A percentile compares a stretch with the other conserved stretches of the same genome.
These are phyloP conservation scores for Geosiphon pyriformis DNA, from an alignment of 192 early-diverging fungal species.

Conservation along the genomic window DNA sequence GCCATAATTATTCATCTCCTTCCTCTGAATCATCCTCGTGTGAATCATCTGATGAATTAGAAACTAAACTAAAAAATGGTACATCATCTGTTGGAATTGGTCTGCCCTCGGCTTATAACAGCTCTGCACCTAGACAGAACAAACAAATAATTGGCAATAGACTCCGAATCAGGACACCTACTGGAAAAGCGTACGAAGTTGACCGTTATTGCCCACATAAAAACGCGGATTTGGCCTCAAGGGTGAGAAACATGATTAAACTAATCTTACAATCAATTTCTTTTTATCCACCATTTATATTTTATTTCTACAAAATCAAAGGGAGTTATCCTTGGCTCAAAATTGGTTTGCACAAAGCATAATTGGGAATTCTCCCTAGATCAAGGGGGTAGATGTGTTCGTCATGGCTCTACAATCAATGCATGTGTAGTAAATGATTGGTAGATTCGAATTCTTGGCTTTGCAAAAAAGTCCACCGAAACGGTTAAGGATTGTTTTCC, in stretches of 20 bases:
- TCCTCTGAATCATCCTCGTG: neutral
- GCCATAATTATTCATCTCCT: neutral
- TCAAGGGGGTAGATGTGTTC: conserved; percentile 34
- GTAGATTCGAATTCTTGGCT: neutral
- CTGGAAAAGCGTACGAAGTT: conserved; percentile 45
- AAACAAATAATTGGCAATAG: conserved; percentile 23
- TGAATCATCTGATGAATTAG: neutral
- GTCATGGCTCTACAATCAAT: conserved; percentile 32
- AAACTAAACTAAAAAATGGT: no score
- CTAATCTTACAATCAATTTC: neutral
- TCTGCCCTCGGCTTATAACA: no score
- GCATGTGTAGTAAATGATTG: conserved; percentile 39
- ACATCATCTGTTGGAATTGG: no score
- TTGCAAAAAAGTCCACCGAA: no score
- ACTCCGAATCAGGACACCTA: conserved; percentile 37
- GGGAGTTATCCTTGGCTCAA: conserved; percentile 49
- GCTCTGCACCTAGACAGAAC: neutral
- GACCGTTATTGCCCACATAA: conserved; percentile 55
- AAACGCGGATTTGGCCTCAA: conserved; percentile 36
- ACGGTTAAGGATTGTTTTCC: no score
- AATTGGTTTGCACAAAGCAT: conserved; percentile 46
- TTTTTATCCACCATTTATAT: neutral
- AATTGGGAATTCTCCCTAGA: conserved; percentile 40
- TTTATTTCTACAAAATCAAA: conserved; percentile 5
- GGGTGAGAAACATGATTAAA: conserved; percentile 20